A percentile compares a stretch with the other conserved stretches of the same genome.
These are phyloP conservation scores for Camellia granthamiana DNA, from an alignment of 148 eudicot species.

Conservation along the genomic window DNA sequence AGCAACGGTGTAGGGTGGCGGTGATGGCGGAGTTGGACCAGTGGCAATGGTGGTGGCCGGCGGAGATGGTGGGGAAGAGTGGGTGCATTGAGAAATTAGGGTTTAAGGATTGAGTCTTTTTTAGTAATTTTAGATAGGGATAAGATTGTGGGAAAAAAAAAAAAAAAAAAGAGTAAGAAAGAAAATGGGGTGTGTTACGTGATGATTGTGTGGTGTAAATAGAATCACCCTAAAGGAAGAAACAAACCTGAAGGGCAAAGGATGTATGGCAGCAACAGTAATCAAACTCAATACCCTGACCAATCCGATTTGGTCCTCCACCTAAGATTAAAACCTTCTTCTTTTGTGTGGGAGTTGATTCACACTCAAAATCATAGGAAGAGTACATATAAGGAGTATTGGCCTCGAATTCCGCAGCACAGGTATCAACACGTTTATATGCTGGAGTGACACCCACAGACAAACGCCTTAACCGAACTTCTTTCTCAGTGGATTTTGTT, in stretches of 20 bases:
- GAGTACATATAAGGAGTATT: slow-evolving; percentile 99
- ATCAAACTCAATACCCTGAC: slow-evolving; percentile 98
- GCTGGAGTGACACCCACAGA: slow-evolving; percentile 68
- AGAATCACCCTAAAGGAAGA: background rate
- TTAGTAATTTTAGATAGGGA: too few species aligned
- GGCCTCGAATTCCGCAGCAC: slow-evolving; percentile 99
- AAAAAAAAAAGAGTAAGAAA: too few species aligned
- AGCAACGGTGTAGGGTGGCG: too few species aligned
- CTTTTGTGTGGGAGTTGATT: slow-evolving; percentile 73
- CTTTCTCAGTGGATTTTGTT: slow-evolving; percentile 70
- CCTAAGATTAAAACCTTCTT: slow-evolving; percentile 94
- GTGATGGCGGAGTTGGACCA: too few species aligned
- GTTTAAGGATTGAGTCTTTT: too few species aligned
- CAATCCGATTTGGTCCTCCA: slow-evolving; percentile 97
- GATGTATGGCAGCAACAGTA: slow-evolving; percentile 99
- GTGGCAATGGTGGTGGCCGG: too few species aligned
- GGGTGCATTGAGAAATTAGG: too few species aligned
- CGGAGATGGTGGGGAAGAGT: too few species aligned
- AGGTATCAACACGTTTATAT: slow-evolving; percentile 93
- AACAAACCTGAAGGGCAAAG: slow-evolving; percentile 96
- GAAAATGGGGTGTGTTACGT: too few species aligned
- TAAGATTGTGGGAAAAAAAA: too few species aligned
- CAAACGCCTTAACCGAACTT: slow-evolving; percentile 75
- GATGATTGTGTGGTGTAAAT: too few species aligned
- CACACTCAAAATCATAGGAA: slow-evolving; percentile 93